Evolutionary conservation across 148 eudicot species (phyloP), one percentile per base, ranked within the genome.

Genomic region (Selenicereus undatus): DNA sequence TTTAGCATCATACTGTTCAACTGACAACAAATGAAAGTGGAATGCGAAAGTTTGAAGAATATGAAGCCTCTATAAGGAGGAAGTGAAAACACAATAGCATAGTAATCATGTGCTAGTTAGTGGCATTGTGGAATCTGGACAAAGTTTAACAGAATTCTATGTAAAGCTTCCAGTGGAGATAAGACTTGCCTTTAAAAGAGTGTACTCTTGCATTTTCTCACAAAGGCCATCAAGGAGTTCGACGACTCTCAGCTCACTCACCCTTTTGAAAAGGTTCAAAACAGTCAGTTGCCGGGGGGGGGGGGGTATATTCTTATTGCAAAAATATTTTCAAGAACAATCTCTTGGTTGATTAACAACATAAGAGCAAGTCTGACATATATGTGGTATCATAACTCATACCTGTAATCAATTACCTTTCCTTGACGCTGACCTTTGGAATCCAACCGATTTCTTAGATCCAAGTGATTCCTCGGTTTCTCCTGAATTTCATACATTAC

Each of bases 151-250:
- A 78, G 78, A 51, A 78, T 21, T 21, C 54, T 42, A 75, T 54
- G 36, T 36, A 22, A 76, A n/a, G 64, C 21, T 68, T 16, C 22
- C 51, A 52, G 16, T 5, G 56, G 73, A 71, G 58, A 62, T 26
- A 18, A 77, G 66, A 82, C 56, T 82, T 86, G 91, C 99, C 98
- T 91, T 89, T 83, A 84, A 74, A 73, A 91, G 90, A 30, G 97
- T 96, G 85, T 96, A 96, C 77, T 91, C 98, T 85, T 90, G 98
- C 99, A 96, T 96, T 86, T 92, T 96, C 27, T 96, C 94, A 83
- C 99, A 96, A 65, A 96, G 95, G 66, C 98, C 99, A 87, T 96
- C 99, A 81, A 96, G 87, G 84, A 96, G 99, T 56, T 96, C 99
- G 78, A 94, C 98, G 64, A 89, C 98, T 86, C 99, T 89, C 76